These are phyloP conservation scores for Hyaloscypha variabilis DNA, from an alignment of 495 filamentous ascomycete species.

Conservation along the genomic window DNA sequence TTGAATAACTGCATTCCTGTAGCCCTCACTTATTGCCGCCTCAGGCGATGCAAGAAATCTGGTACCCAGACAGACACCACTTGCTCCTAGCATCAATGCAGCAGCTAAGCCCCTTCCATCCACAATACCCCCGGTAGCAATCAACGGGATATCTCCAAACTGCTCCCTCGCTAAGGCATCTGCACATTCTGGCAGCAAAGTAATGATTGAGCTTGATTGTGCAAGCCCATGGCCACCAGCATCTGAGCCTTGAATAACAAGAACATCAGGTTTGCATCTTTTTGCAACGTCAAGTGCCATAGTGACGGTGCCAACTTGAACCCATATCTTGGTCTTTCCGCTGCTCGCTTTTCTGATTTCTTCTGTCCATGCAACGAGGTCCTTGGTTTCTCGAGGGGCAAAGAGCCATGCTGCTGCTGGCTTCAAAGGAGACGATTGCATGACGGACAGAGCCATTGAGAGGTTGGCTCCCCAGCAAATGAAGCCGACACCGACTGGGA, in stretches of 20 bases:
- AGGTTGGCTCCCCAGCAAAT: constrained; percentile 58
- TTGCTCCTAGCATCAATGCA: constrained; percentile 61
- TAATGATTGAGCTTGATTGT: constrained; percentile 43
- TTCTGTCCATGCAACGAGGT: constrained; percentile 59
- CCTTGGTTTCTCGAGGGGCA: constrained; percentile 52
- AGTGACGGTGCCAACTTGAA: constrained; percentile 65
- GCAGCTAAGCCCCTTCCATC: constrained; percentile 63
- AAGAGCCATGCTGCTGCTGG: constrained; percentile 76
- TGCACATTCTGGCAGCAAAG: constrained; percentile 41
- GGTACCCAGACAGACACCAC: constrained; percentile 64
- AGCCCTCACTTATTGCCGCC: constrained; percentile 56
- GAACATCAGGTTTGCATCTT: constrained; percentile 55
- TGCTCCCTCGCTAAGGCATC: constrained; percentile 45
- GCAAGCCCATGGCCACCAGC: constrained; percentile 69
- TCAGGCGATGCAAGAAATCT: constrained; percentile 62
- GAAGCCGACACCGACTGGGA: constrained; percentile 68
- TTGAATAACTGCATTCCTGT: constrained; percentile 57
- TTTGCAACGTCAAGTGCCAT: constrained; percentile 52
- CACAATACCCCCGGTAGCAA: constrained; percentile 69
- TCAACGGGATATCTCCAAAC: constrained; percentile 45
- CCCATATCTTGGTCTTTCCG: constrained; percentile 58
- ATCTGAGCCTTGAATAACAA: constrained; percentile 75
- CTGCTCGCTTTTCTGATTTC: constrained; percentile 47
- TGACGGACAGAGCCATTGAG: constrained; percentile 36
- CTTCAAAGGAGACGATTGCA: constrained; percentile 45